Evolutionary conservation across 805 yeast species (phyloP).

Genomic region (Monosporozyma aerobia): DNA sequence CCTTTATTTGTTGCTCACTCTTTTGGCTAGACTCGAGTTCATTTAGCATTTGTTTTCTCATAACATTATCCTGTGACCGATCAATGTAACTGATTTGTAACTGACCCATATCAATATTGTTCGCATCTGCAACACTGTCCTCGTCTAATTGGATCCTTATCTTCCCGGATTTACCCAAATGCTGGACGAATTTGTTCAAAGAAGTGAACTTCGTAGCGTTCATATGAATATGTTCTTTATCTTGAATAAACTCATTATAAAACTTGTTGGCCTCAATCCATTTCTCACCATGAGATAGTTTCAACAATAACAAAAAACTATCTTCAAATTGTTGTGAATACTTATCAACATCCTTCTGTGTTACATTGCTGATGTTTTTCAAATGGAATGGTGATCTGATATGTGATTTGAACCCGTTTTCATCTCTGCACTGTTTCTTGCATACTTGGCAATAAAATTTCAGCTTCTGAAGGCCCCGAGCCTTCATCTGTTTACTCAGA

Average conservation of each 20-base stretch:
- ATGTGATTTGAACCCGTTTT: constrained; percentile 90
- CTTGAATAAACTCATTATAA: constrained; percentile 81
- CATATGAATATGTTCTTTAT: constrained; percentile 81
- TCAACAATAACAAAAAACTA: constrained; percentile 56
- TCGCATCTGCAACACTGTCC: constrained; percentile 14
- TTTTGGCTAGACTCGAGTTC: constrained; percentile 31
- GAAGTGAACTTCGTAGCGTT: constrained; percentile 78
- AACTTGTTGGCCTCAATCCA: constrained; percentile 70
- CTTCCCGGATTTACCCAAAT: constrained; percentile 47
- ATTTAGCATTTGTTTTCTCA: constrained; percentile 32
- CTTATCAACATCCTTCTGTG: constrained; percentile 42
- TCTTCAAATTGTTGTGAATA: constrained; percentile 51
- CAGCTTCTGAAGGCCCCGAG: constrained; percentile 77
- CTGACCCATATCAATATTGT: constrained; percentile 31
- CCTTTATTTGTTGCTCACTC: constrained; percentile 40
- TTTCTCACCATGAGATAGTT: constrained; percentile 73
- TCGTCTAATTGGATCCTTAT: constrained; percentile 41
- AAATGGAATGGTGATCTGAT: constrained; percentile 72
- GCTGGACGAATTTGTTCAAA: constrained; percentile 56
- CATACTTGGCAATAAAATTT: constrained; percentile 88
- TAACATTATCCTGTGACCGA: constrained; percentile 39
- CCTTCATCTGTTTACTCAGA: constrained; percentile 66
- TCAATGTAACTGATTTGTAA: constrained; percentile 46
- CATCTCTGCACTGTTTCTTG: constrained; percentile 89
- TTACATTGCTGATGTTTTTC: constrained; percentile 43